phyloP scores from a whole-genome alignment of 2,329 filamentous ascomycete species.

The Penicillium glabrum region DNA sequence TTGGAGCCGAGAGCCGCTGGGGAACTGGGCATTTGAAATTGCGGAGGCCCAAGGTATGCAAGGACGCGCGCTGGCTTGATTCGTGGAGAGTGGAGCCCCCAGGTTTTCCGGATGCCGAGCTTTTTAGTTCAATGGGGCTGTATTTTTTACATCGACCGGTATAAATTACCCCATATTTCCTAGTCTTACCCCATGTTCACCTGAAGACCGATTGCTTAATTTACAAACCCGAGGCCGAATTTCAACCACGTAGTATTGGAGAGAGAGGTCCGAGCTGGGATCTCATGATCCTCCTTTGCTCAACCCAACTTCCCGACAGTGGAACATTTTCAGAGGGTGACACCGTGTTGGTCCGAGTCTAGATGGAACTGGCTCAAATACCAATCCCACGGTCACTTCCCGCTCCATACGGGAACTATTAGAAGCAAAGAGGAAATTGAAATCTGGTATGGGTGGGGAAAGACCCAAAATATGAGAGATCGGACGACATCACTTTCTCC shows the following conservation, averaged over 20 bases:
- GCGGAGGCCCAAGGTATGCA: conserved; percentile 26
- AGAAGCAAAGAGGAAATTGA: neutral
- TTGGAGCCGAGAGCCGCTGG: conserved; percentile 21
- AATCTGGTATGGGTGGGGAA: neutral
- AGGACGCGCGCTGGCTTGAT: conserved; percentile 20
- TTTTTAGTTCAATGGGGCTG: neutral
- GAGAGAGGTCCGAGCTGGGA: neutral
- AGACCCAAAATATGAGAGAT: neutral
- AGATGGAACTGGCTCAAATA: conserved; percentile 7
- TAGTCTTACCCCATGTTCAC: neutral
- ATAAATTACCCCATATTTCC: neutral
- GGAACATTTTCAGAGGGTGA: neutral
- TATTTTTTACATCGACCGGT: neutral
- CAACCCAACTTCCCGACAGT: neutral
- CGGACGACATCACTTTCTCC: neutral
- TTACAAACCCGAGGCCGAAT: neutral
- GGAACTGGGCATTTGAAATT: conserved; percentile 20
- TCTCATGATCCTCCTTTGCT: conserved; percentile 1
- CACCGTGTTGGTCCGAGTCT: neutral
- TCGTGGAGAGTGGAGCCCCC: conserved; percentile 22
- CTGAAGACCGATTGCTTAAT: neutral
- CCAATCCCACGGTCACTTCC: conserved; percentile 10
- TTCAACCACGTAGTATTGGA: neutral
- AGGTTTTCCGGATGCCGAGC: conserved; percentile 16
- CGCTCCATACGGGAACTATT: neutral